These are phyloP conservation scores for Arachis hypogaea DNA, from an alignment of 306 rosid genomes.

Conservation along the genomic window DNA sequence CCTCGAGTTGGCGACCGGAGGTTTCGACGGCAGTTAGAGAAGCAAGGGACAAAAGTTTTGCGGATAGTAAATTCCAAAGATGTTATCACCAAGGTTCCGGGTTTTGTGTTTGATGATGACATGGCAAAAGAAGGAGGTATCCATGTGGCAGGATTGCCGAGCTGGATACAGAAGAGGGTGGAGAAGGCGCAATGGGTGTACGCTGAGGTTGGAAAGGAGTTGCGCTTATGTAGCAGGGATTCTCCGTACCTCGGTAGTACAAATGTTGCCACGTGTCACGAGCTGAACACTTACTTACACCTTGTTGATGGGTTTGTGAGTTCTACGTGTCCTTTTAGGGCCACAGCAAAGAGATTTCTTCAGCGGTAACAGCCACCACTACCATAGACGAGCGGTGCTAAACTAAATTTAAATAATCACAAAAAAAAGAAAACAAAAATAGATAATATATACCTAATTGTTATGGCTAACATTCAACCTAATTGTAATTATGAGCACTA, in stretches of 20 bases:
- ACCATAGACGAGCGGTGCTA: neutral
- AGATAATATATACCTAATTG: neutral
- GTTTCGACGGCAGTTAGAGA: conserved; percentile 52
- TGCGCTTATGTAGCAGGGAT: conserved; percentile 61
- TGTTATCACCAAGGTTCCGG: conserved; percentile 70
- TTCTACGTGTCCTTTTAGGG: conserved; percentile 61
- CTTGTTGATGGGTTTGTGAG: conserved; percentile 63
- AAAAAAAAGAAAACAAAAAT: neutral
- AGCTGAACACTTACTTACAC: conserved; percentile 68
- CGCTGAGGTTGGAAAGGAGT: conserved; percentile 74
- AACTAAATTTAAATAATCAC: neutral
- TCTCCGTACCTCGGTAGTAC: conserved; percentile 56
- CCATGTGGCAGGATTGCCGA: conserved; percentile 36
- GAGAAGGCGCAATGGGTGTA: conserved; percentile 60
- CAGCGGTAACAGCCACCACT: neutral
- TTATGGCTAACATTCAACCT: neutral
- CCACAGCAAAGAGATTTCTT: conserved; percentile 48
- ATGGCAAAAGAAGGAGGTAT: neutral
- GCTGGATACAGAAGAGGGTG: conserved; percentile 60
- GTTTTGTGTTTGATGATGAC: conserved; percentile 55
- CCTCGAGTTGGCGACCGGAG: conserved; percentile 67
- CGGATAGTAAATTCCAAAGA: conserved; percentile 81
- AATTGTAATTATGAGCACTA: neutral
- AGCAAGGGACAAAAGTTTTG: conserved; percentile 63
- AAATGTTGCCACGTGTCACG: conserved; percentile 67